A percentile compares a stretch with the other conserved stretches of the same genome.
phyloP scores from a whole-genome alignment of 495 filamentous ascomycete genomes.

The Hyphodiscus hymeniophilus region DNA sequence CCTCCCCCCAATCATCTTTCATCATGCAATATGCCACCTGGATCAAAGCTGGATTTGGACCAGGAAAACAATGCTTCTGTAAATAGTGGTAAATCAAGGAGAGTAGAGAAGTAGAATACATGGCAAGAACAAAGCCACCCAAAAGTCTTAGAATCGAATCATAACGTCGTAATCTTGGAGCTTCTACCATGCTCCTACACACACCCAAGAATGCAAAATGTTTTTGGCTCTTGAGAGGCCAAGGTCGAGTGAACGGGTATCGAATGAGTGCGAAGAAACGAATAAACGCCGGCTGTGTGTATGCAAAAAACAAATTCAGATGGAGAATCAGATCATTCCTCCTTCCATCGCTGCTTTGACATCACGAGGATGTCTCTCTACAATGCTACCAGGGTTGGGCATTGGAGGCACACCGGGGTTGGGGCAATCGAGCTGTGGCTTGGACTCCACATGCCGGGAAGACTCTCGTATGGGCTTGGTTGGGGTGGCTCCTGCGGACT shows the following conservation, averaged over 20 bases:
- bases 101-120: slow-evolving; percentile 17
- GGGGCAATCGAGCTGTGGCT: slow-evolving; percentile 4
- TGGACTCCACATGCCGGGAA: slow-evolving; percentile 26
- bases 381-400: slow-evolving; percentile 6
- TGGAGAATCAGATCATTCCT: slow-evolving; percentile 18
- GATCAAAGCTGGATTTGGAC: background rate
- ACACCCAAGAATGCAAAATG: slow-evolving; percentile 7
- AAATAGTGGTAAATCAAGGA: slow-evolving; percentile 9
- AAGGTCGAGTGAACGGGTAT: slow-evolving; percentile 17
- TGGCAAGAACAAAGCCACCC: background rate
- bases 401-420: background rate
- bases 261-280: slow-evolving; percentile 6
- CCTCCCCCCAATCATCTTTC: background rate
- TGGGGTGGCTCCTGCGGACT: slow-evolving; percentile 20
- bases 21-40: slow-evolving; percentile 4
- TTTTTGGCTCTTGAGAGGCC: background rate
- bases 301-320: slow-evolving; percentile 9
- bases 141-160: slow-evolving; percentile 2
- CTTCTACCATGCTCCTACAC: slow-evolving; percentile 10
- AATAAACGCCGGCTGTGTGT: slow-evolving; percentile 4
- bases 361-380: slow-evolving; percentile 33
- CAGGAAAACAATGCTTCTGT: slow-evolving; percentile 7
- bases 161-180: slow-evolving; percentile 11
- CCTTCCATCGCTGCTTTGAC: slow-evolving; percentile 31
- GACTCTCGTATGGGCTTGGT: slow-evolving; percentile 47